Evolutionary conservation across 108 stramenopile genomes (phyloP).

Genomic region (Cyclotella sp.): DNA sequence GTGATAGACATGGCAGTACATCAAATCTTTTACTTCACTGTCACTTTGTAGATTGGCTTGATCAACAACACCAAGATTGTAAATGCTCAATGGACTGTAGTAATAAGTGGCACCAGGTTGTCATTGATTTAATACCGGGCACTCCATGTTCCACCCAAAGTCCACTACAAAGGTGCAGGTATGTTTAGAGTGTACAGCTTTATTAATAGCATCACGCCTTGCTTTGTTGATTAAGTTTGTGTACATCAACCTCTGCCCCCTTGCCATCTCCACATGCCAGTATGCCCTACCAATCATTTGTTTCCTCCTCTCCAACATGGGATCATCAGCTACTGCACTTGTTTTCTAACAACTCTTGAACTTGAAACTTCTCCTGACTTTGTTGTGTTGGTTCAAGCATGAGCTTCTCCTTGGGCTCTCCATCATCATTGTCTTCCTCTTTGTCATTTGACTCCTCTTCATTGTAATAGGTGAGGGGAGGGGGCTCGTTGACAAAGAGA

Average conservation of each 20-base stretch:
- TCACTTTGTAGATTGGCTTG: no score
- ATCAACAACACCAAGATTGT: slow-evolving; percentile 28
- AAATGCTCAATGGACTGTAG: slow-evolving; percentile 29
- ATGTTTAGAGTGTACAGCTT: background rate
- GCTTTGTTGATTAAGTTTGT: background rate
- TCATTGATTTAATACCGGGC: slow-evolving; percentile 20
- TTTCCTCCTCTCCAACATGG: background rate
- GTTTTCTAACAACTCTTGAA: background rate
- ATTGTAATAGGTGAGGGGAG: background rate
- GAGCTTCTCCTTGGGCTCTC: background rate
- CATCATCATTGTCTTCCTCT: background rate
- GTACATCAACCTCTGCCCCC: slow-evolving; percentile 1
- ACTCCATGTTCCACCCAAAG: slow-evolving; percentile 36
- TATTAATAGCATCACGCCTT: background rate
- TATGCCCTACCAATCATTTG: slow-evolving; percentile 9
- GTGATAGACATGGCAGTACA: slow-evolving; percentile 19
- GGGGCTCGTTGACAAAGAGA: no score
- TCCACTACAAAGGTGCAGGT: slow-evolving; percentile 2
- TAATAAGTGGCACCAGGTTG: slow-evolving; percentile 37
- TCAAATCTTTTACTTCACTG: background rate
- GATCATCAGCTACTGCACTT: background rate
- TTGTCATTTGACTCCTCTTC: background rate
- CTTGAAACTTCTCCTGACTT: background rate
- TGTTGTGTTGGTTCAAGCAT: background rate
- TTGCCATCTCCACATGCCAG: slow-evolving; percentile 4